These are phyloP conservation scores for Colletotrichum scovillei DNA, from an alignment of 2,329 filamentous ascomycete species.

Conservation along the genomic window DNA sequence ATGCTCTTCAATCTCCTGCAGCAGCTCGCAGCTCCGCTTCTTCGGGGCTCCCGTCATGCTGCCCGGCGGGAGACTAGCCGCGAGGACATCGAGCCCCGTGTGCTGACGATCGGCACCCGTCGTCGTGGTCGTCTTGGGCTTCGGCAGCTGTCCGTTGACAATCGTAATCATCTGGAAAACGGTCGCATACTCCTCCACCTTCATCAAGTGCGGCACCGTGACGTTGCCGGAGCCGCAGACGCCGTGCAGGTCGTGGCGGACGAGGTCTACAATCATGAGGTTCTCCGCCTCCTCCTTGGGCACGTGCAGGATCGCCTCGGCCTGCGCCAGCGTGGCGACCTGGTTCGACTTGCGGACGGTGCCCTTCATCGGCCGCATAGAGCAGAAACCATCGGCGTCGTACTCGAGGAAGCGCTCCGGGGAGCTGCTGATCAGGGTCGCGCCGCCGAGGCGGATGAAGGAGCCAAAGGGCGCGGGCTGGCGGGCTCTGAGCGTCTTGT, in stretches of 20 bases:
- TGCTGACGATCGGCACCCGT: slow-evolving; percentile 43
- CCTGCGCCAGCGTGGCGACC: slow-evolving; percentile 76
- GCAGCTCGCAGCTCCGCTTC: slow-evolving; percentile 88
- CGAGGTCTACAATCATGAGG: slow-evolving; percentile 96
- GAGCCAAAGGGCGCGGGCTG: slow-evolving; percentile 90
- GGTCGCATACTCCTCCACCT: slow-evolving; percentile 89
- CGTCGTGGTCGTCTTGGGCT: slow-evolving; percentile 5
- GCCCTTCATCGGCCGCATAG: slow-evolving; percentile 95
- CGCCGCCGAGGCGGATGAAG: slow-evolving; percentile 76
- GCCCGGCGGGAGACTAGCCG: slow-evolving; percentile 84
- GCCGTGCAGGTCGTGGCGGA: slow-evolving; percentile 92
- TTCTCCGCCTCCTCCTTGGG: slow-evolving; percentile 96
- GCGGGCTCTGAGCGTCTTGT: slow-evolving; percentile 73
- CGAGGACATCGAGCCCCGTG: slow-evolving; percentile 80
- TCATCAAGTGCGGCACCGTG: slow-evolving; percentile 80
- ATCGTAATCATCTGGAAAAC: slow-evolving; percentile 94
- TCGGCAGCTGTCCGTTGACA: slow-evolving; percentile 75
- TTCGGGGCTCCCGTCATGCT: slow-evolving; percentile 98
- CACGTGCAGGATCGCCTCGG: slow-evolving; percentile 77
- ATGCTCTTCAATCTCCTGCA: slow-evolving; percentile 74
- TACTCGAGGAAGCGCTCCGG: slow-evolving; percentile 87
- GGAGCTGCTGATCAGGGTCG: slow-evolving; percentile 83
- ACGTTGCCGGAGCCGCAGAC: slow-evolving; percentile 82
- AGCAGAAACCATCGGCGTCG: slow-evolving; percentile 65
- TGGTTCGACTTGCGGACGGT: slow-evolving; percentile 83